Evolutionary conservation across 2,329 filamentous ascomycete genomes (phyloP), one percentile per base, ranked within the genome.

Genomic region (Talaromyces sp.): DNA sequence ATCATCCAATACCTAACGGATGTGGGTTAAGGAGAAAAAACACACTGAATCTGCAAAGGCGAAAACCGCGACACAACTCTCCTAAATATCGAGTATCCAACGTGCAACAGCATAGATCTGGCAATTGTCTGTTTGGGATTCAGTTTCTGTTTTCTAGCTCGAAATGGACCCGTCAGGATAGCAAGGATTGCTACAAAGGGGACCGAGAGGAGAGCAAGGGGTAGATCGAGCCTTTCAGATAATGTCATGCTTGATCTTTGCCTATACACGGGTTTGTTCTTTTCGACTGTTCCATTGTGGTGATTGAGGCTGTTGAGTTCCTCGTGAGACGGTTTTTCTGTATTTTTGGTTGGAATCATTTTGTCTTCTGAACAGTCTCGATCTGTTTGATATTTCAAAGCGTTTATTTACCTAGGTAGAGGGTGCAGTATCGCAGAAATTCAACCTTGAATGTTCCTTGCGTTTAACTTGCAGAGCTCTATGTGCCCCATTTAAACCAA

Each of bases 81-180:
- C 55, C 71, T 68, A 37, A 71, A 65, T 7, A 69, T 59, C 1
- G 71, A 69, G 64, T 73, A 73, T 28, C 69, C 70, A 33, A 73
- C 59, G 61, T 73, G 71, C 45, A 73, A 60, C 43, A 68, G 61
- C 54, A 69, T 60, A 3, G 67, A 65, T 19, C 66, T 66, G 19
- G 71, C 70, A 53, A 60, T 36, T 1, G 36, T 25, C 33, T 60
- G 58, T 21, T 60, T 17, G 22, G 58, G 58, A 28, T 60, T 60
- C 11, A 21, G 21, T 53, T 19, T 52, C n/a, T 56, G 58, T 33
- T 60, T 60, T 15, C 58, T 22, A 10, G 45, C 53, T n/a, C 58
- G 58, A 48, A 60, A 53, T 4, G 58, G 58, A 1, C 58, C 58
- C 3, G 58, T 53, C 3, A 60, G 10, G 10, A 60, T 54, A 28